Conservation (phyloP, 75 land plant genomes). For the Pseudotsuga menziesii region DNA sequence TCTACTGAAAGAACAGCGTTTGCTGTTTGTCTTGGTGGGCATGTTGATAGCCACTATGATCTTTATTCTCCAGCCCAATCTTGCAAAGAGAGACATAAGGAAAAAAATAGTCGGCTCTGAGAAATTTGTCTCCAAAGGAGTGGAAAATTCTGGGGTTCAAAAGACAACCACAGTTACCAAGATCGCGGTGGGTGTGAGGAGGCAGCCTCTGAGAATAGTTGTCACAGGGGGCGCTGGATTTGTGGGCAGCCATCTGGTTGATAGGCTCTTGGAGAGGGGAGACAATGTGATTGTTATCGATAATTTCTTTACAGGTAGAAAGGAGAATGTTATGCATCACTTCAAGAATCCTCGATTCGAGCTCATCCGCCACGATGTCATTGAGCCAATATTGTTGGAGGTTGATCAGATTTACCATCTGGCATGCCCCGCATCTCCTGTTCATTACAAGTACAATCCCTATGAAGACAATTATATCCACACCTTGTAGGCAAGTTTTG, state of each 20-base stretch:
- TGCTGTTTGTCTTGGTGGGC: constrained; percentile 63
- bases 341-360: constrained; percentile 73
- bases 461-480: constrained; percentile 87
- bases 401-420: constrained; percentile 91
- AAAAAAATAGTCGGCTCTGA: background rate
- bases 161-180: constrained; percentile 10
- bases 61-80: constrained; percentile 54
- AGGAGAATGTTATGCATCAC: constrained; percentile 68
- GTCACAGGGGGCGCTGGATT: constrained; percentile 87
- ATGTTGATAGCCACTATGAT: constrained; percentile 61
- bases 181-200: constrained; percentile 42
- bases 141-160: constrained; percentile 5
- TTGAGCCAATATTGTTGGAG: constrained; percentile 74
- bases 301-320: constrained; percentile 81
- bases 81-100: constrained; percentile 8
- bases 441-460: constrained; percentile 82
- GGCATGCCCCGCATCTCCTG: constrained; percentile 88
- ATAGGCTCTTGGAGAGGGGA: constrained; percentile 59
- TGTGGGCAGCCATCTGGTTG: constrained; percentile 86
- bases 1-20: constrained; percentile 58
- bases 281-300: constrained; percentile 80
- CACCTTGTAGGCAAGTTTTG: background rate
- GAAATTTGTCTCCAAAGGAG: background rate
- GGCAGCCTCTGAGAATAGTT: constrained; percentile 53
- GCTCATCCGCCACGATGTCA: constrained; percentile 79